Base-by-base conservation (phyloP, 2,329 filamentous ascomycete genomes). In the Dichotomopilus funicola region DNA sequence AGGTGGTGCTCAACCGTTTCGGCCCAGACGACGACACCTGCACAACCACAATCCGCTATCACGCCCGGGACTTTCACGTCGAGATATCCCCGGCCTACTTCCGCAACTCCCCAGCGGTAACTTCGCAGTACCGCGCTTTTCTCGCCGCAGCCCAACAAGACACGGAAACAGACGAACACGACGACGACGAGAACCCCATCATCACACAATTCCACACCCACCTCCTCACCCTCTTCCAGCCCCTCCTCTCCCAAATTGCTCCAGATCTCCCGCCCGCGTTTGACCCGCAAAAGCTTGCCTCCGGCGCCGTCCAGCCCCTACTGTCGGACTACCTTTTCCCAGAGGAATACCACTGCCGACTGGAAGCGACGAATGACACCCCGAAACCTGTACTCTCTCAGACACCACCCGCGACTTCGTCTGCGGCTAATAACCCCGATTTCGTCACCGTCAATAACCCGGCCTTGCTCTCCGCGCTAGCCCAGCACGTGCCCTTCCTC, bases 321-420 rank as follows among this genome's bases (percentile, higher is more conserved):
- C 58, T 60, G 2, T 56, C 58, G 38, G 55, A 60, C 33, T 60
- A 60, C 44, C 11, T 58, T 5, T 60, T 58, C 34, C 58, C 53
- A 2, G 52, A 60, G 12, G 36, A 49, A 19, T 47, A 57, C 27
- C 19, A 44, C n/a, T 60, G 53, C 45, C 55, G 53, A 34, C 53
- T 60, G 11, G 58, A 60, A 35, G 41, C 27, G 5, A 53, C 53
- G 35, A 49, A 55, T 49, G 58, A 60, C 31, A 55, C 47, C 46
- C 38, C 50, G 12, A 43, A 53, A 38, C 58, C 58, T 27, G 51
- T 58, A 33, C 40, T 38, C 11, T 27, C 40, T 54, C 31, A 41
- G 12, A 52, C 47, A 54, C 48, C 38, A 52, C 43, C 43, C 53
- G 40, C 51, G 49, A 38, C 43, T 12, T 40, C 55, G 42, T 33